Evolutionary conservation across 495 filamentous ascomycete genomes (phyloP).

Genomic region (Hypoxylon perforatum): DNA sequence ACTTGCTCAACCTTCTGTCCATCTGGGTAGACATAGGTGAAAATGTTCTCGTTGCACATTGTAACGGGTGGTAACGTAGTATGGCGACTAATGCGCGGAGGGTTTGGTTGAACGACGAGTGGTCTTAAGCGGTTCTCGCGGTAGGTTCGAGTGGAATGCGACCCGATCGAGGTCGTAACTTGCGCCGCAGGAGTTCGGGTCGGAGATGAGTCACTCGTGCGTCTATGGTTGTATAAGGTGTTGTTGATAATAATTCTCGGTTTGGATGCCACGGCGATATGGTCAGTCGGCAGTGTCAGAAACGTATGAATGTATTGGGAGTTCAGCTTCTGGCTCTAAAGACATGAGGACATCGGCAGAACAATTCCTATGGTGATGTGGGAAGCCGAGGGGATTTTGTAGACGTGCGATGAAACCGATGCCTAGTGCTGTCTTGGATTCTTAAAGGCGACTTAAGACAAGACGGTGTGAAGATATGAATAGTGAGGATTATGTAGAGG

Average conservation of each 20-base stretch:
- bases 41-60: conserved; percentile 58
- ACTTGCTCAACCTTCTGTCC: conserved; percentile 35
- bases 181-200: conserved; percentile 29
- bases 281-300: conserved; percentile 58
- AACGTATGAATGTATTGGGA: conserved; percentile 48
- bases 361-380: conserved; percentile 15
- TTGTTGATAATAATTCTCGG: conserved; percentile 47
- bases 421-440: conserved; percentile 28
- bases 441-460: conserved; percentile 4
- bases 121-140: conserved; percentile 31
- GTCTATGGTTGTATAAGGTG: conserved; percentile 42
- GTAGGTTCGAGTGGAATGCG: conserved; percentile 20
- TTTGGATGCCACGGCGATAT: conserved; percentile 34
- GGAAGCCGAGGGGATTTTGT: conserved; percentile 34
- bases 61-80: conserved; percentile 45
- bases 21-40: conserved; percentile 41
- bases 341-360: conserved; percentile 55
- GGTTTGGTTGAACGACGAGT: conserved; percentile 38
- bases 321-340: conserved; percentile 50
- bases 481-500: conserved; percentile 18
- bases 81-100: conserved; percentile 36
- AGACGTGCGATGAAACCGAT: conserved; percentile 24
- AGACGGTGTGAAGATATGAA: neutral
- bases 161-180: conserved; percentile 19
- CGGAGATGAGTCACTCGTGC: conserved; percentile 23